phyloP scores from a whole-genome alignment of 495 filamentous ascomycete genomes.

The Rhypophila decipiens region DNA sequence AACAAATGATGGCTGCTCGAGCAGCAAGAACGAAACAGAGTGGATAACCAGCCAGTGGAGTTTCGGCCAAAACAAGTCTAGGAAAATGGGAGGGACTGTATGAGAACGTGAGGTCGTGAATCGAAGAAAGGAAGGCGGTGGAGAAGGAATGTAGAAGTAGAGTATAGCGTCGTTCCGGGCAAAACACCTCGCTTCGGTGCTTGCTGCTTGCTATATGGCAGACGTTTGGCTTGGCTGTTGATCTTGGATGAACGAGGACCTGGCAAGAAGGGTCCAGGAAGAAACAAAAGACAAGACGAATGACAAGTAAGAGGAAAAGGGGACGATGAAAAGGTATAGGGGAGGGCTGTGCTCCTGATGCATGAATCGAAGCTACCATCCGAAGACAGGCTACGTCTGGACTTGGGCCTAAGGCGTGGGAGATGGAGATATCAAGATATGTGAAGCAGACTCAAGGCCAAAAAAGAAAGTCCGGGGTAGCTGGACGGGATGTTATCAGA shows the following conservation, averaged over 20 bases:
- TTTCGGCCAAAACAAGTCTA: background rate
- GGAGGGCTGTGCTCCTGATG: slow-evolving; percentile 22
- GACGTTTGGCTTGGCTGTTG: slow-evolving; percentile 6
- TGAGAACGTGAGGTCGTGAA: background rate
- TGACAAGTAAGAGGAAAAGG: slow-evolving; percentile 7
- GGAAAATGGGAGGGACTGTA: background rate
- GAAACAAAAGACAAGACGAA: slow-evolving; percentile 17
- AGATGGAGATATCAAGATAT: slow-evolving; percentile 29
- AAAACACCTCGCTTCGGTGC: too few relatives aligned
- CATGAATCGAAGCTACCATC: slow-evolving; percentile 28
- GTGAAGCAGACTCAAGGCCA: slow-evolving; percentile 13
- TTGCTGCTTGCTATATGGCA: too few relatives aligned
- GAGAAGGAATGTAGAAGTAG: too few relatives aligned
- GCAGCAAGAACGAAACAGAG: background rate
- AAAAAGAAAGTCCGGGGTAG: slow-evolving; percentile 1
- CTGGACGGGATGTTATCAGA: slow-evolving; percentile 1
- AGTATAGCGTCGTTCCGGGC: too few relatives aligned
- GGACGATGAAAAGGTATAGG: slow-evolving; percentile 11
- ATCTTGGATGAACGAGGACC: slow-evolving; percentile 9
- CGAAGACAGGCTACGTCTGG: slow-evolving; percentile 26
- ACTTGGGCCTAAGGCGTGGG: slow-evolving; percentile 13
- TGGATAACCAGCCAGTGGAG: slow-evolving; percentile 1
- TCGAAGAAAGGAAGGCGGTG: too few relatives aligned
- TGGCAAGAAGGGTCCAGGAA: slow-evolving; percentile 13
- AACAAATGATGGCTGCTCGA: background rate